Evolutionary conservation across 140 eudicot species (phyloP), one percentile per base, ranked within the genome.

Genomic region (Anethum foeniculum): DNA sequence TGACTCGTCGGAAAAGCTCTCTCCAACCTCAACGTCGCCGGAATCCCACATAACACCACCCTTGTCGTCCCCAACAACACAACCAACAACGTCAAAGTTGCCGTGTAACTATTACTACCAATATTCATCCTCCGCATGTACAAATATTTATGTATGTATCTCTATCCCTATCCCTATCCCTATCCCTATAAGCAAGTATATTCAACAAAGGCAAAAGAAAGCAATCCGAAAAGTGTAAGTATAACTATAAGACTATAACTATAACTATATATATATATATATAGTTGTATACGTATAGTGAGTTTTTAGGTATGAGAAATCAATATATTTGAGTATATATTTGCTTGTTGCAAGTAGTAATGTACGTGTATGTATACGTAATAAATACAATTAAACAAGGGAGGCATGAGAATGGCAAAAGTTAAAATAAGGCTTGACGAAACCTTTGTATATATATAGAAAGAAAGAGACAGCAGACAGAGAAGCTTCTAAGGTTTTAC

Each of bases 1-100:
- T 88, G 85, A 68, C 86, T 88, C 83, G 76, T 81, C 52, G 93
- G 90, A 80, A 90, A 88, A 64, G 89, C 91, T 85, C 96, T 87
- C 81, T 89, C 92, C 83, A 93, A 81, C 14, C 81, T 86, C 52
- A 89, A 48, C 78, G 80, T 76, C 83, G 87, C 80, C 58, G 91
- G 91, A 76, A 88, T 85, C 62, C 79, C 85, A 81, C 85, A 64
- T 27, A 77, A 32, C 79, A 87, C 86, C 11, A 87, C 85, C 11
- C 49, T 89, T 27, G 81, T 80, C 86, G 76, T 32, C 81, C 49
- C 58, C 65, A 79, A 77, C 23, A 88, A 49, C 38, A 86, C 34
- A 36, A 64, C 76, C 71, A 67, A 28, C 30, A 83, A 72, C 56
- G 83, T 71, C 74, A 85, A 43, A 25, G 60, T 79, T 80, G 78